Conservation (phyloP, 2,329 filamentous ascomycete species). For the Clonostachys rosea region DNA sequence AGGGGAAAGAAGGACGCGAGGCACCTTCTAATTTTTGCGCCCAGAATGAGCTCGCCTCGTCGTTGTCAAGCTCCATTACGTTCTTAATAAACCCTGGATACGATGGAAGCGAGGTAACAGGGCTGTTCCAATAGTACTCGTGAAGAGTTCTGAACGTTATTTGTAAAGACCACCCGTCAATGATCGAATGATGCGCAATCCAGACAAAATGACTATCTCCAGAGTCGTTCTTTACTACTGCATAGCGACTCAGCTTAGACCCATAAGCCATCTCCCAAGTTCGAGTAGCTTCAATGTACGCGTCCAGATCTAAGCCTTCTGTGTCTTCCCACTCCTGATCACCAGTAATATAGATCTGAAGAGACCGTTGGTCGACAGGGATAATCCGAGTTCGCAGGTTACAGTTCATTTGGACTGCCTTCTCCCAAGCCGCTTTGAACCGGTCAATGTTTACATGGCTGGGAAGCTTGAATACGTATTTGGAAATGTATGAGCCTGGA, state of each 20-base stretch:
- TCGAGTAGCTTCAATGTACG: not conserved
- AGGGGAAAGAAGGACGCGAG: not conserved
- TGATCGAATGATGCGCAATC: conserved; percentile 9
- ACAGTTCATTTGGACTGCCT: not conserved
- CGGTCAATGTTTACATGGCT: not conserved
- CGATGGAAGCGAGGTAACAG: not conserved
- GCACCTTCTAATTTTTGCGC: not conserved
- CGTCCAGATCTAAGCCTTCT: not conserved
- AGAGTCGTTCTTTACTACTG: not conserved
- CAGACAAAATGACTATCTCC: conserved; percentile 4
- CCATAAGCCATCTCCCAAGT: not conserved
- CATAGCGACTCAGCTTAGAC: not conserved
- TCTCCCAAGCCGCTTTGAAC: not conserved
- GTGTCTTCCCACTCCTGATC: not conserved
- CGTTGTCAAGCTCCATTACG: conserved; percentile 21
- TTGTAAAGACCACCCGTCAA: conserved; percentile 7
- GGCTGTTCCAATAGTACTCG: not conserved
- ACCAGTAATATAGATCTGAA: conserved; percentile 2
- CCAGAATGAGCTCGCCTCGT: not conserved
- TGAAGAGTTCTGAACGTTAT: not conserved
- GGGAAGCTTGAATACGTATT: not conserved
- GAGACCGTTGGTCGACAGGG: not conserved
- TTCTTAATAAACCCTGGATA: conserved; percentile 36
- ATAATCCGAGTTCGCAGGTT: not conserved
- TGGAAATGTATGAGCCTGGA: conserved; percentile 1